Conservation (phyloP, 78 protist species). For the Speleostelium caveatum region DNA sequence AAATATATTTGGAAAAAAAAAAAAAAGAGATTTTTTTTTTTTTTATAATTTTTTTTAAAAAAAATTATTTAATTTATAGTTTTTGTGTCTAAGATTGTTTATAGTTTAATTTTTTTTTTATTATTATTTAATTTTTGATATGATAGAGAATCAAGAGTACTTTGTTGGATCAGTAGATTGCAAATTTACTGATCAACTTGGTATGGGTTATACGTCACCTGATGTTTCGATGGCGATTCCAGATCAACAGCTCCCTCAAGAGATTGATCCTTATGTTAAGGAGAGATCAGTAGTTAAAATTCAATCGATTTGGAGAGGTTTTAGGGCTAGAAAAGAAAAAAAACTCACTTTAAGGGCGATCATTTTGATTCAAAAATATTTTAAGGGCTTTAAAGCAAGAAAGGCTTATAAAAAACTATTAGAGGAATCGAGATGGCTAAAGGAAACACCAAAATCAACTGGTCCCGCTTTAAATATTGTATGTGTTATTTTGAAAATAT, state of each 20-base stretch:
- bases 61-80: no score
- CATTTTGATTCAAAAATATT: slow-evolving; percentile 31
- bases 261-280: slow-evolving; percentile 15
- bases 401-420: slow-evolving; percentile 23
- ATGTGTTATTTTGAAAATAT: no score
- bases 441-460: slow-evolving; percentile 51
- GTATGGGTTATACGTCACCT: not conserved
- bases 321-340: slow-evolving; percentile 10
- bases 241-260: slow-evolving; percentile 21
- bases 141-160: no score
- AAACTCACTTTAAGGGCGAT: not conserved
- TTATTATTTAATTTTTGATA: no score
- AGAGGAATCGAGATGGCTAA: slow-evolving; percentile 62
- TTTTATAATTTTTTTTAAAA: no score
- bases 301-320: slow-evolving; percentile 53
- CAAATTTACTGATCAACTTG: not conserved
- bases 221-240: not conserved
- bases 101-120: no score
- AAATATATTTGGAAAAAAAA: no score
- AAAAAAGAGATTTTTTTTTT: no score
- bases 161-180: no score
- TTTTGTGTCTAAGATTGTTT: no score
- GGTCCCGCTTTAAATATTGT: slow-evolving; percentile 28
- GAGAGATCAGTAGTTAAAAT: slow-evolving; percentile 15
- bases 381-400: slow-evolving; percentile 51